Evolutionary conservation across 352 stramenopile species (phyloP), one percentile per base, ranked within the genome.

Genomic region (Phytophthora ohioensis): DNA sequence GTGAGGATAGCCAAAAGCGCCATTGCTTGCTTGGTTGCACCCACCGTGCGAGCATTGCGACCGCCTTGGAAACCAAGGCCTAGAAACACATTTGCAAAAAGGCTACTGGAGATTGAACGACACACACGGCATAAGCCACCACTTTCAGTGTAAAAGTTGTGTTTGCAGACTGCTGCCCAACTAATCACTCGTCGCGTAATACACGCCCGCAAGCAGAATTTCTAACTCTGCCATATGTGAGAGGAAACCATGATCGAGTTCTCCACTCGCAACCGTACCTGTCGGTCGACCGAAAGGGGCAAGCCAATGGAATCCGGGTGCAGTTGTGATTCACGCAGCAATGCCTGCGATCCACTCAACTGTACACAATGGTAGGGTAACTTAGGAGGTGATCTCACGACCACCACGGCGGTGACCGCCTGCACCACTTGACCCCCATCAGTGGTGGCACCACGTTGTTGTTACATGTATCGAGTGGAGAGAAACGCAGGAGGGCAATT

Each of bases 401-500:
- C 21, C 21, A 27, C 21, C 21, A 27, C 21, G 21, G 21, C 1
- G 21, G 21, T 53, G 21, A 38, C 47, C 13, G 12, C 41, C 21
- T 36, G 4, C 21, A 53, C 10, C 46, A 4, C 17, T 34, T 46
- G n/a, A 15, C 34, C 17, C 36, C 21, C 21, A 27, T 1, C 21
- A 27, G 21, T 27, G 21, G 21, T 27, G 21, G 21, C 21, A 13
- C 7, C n/a, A 21, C 45, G 12, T 64, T 36, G 30, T 38, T 39
- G 55, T 39, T 7, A 41, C 34, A 30, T 41, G 39, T 45, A 27
- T 10, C 39, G 11, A n/a, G 51, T 34, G 13, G 38, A 56, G 34
- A 67, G 64, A 72, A 72, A 67, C 64, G 57, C 64, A 67, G 43
- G 36, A 47, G 53, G 13, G 10, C 35, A 51, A 66, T 6, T 15